Conservation (phyloP, 495 filamentous ascomycete genomes). For the Talaromyces thailandensis region DNA sequence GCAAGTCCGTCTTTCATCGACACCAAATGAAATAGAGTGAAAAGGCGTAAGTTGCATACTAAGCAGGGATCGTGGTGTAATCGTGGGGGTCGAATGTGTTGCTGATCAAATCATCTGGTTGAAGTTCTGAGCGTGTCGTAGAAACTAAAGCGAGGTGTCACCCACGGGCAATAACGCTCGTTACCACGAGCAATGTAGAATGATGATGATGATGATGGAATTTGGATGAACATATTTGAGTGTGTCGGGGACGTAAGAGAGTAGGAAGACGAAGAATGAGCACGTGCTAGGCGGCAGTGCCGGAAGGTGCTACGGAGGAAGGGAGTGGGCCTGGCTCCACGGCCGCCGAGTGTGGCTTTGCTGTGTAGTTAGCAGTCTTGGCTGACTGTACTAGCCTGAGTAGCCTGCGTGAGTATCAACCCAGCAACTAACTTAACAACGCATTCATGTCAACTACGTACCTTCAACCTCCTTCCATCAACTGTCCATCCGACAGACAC, state of each 20-base stretch:
- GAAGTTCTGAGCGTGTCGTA: not conserved
- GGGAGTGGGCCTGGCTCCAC: not conserved
- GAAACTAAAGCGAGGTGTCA: not conserved
- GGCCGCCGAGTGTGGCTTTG: conserved; percentile 7
- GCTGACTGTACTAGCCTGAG: not conserved
- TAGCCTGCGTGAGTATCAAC: too few relatives aligned
- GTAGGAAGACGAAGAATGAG: not conserved
- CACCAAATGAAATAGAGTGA: not conserved
- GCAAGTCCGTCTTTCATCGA: not conserved
- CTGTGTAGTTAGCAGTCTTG: not conserved
- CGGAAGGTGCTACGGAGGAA: not conserved
- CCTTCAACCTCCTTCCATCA: not conserved
- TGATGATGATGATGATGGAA: not conserved
- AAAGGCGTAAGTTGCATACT: not conserved
- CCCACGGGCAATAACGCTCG: not conserved
- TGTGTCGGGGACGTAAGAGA: not conserved
- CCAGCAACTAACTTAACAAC: not conserved
- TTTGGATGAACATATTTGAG: not conserved
- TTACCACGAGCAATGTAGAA: not conserved
- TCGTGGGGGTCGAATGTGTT: not conserved
- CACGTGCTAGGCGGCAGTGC: not conserved
- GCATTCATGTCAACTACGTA: not conserved
- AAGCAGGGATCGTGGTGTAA: not conserved
- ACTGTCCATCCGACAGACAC: not conserved
- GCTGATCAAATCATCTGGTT: not conserved